phyloP scores from a whole-genome alignment of 2,329 filamentous ascomycete genomes.

The Fusarium sp. region DNA sequence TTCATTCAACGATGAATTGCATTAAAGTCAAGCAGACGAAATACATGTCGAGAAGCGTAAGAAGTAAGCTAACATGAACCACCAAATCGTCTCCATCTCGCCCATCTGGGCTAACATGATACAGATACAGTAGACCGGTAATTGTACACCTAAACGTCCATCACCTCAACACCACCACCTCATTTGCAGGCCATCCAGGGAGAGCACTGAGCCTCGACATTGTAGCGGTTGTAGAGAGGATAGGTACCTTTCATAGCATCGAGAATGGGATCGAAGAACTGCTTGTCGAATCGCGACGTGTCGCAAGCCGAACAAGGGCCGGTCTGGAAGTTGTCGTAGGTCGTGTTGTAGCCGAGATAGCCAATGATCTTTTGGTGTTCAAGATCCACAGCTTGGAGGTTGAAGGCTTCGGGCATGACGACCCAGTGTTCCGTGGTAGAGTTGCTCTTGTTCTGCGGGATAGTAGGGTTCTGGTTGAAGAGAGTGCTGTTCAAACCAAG shows the following conservation, averaged over 20 bases:
- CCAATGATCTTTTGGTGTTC: conserved; percentile 54
- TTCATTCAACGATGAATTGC: conserved; percentile 11
- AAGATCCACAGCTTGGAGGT: conserved; percentile 53
- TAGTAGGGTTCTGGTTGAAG: conserved; percentile 58
- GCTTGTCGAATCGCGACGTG: conserved; percentile 53
- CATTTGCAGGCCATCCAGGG: conserved; percentile 57
- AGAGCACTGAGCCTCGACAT: conserved; percentile 56
- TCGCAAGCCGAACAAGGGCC: conserved; percentile 57
- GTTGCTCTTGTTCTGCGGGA: conserved; percentile 53
- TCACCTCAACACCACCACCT: background rate
- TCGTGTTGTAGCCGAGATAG: conserved; percentile 56
- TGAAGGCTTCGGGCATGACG: conserved; percentile 58
- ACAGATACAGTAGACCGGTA: conserved; percentile 19
- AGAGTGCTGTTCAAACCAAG: conserved; percentile 57
- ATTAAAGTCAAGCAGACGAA: conserved; percentile 28
- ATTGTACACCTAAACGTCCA: background rate
- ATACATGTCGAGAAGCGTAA: conserved; percentile 42
- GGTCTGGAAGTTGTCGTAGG: conserved; percentile 56
- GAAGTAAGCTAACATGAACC: conserved; percentile 36
- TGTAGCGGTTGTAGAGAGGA: conserved; percentile 57
- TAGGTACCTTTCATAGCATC: conserved; percentile 57
- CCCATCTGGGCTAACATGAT: conserved; percentile 18
- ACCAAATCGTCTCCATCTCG: conserved; percentile 34
- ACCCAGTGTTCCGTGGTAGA: conserved; percentile 54
- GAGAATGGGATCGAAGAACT: conserved; percentile 58